Evolutionary conservation across 305 asterid genomes (phyloP).

Genomic region (Fraxinus floribunda): DNA sequence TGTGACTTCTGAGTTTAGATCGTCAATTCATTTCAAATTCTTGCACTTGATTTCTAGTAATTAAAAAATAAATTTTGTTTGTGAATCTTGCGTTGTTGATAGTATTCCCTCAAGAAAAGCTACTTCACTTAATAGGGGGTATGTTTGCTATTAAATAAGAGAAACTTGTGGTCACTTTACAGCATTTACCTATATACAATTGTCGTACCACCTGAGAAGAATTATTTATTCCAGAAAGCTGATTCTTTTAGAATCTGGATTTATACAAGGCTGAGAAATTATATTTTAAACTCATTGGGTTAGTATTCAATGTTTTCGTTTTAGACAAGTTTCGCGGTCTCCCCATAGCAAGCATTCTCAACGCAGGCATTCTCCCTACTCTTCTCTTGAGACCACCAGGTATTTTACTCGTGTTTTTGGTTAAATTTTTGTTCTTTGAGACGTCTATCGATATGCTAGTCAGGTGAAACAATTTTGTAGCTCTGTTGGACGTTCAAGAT

Average conservation of each 20-base stretch:
- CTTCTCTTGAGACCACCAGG: slow-evolving; percentile 93
- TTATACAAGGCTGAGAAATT: slow-evolving; percentile 33
- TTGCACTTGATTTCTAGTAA: slow-evolving; percentile 8
- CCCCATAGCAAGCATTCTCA: slow-evolving; percentile 99
- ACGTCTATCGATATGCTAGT: slow-evolving; percentile 30
- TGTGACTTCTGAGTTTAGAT: neutral
- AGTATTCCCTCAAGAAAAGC: slow-evolving; percentile 13
- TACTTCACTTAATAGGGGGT: slow-evolving; percentile 16
- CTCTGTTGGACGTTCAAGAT: slow-evolving; percentile 14
- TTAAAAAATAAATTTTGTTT: neutral
- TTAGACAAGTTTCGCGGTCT: slow-evolving; percentile 93
- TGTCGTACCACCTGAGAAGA: slow-evolving; percentile 15
- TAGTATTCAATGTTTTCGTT: slow-evolving; percentile 80
- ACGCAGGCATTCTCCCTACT: slow-evolving; percentile 93
- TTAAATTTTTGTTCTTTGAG: slow-evolving; percentile 21
- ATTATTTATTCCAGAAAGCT: slow-evolving; percentile 15
- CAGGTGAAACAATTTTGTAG: slow-evolving; percentile 47
- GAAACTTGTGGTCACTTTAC: neutral
- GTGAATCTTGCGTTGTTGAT: slow-evolving; percentile 15
- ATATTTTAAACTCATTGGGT: slow-evolving; percentile 53
- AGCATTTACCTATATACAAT: slow-evolving; percentile 6
- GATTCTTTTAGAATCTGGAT: slow-evolving; percentile 27
- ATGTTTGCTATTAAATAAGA: slow-evolving; percentile 6
- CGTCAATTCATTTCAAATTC: neutral
- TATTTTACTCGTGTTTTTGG: slow-evolving; percentile 39